Evolutionary conservation across 306 rosid species (phyloP).

Genomic region (Acacia acuminata): DNA sequence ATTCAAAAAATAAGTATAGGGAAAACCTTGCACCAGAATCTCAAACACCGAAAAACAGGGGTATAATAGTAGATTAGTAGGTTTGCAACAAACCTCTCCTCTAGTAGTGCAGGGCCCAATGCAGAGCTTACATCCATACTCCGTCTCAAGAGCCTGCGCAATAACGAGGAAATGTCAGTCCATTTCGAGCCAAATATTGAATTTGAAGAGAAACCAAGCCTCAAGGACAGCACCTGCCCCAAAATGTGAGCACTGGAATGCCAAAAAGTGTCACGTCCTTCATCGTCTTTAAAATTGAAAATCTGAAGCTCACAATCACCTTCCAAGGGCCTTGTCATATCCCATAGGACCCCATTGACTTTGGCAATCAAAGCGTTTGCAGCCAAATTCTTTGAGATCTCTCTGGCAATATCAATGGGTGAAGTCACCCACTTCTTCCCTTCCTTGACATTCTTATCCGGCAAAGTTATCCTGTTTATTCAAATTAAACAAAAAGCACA

Average conservation of each 20-base stretch:
- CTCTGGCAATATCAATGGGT: slow-evolving; percentile 78
- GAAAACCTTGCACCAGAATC: background rate
- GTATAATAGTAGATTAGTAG: background rate
- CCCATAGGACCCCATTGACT: slow-evolving; percentile 92
- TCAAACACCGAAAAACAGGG: background rate
- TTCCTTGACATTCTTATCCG: slow-evolving; percentile 67
- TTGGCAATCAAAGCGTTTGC: slow-evolving; percentile 73
- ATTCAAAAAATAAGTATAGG: background rate
- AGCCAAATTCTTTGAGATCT: slow-evolving; percentile 78
- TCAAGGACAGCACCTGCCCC: slow-evolving; percentile 60
- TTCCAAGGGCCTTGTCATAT: slow-evolving; percentile 81
- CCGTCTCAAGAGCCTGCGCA: slow-evolving; percentile 72
- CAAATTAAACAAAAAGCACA: background rate
- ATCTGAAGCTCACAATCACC: slow-evolving; percentile 69
- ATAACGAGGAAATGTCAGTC: slow-evolving; percentile 10
- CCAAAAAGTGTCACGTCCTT: slow-evolving; percentile 97
- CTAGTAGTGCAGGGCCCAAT: slow-evolving; percentile 98
- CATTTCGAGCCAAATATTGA: background rate
- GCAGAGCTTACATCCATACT: slow-evolving; percentile 95
- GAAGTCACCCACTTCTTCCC: slow-evolving; percentile 78
- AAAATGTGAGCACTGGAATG: slow-evolving; percentile 99
- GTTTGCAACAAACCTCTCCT: slow-evolving; percentile 69
- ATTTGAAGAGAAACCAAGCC: background rate
- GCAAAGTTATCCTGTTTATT: slow-evolving; percentile 50
- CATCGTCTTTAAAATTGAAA: slow-evolving; percentile 69